These are phyloP conservation scores for Waitea zeae DNA, from an alignment of 1,284 basidiomycete genomes.

Conservation along the genomic window DNA sequence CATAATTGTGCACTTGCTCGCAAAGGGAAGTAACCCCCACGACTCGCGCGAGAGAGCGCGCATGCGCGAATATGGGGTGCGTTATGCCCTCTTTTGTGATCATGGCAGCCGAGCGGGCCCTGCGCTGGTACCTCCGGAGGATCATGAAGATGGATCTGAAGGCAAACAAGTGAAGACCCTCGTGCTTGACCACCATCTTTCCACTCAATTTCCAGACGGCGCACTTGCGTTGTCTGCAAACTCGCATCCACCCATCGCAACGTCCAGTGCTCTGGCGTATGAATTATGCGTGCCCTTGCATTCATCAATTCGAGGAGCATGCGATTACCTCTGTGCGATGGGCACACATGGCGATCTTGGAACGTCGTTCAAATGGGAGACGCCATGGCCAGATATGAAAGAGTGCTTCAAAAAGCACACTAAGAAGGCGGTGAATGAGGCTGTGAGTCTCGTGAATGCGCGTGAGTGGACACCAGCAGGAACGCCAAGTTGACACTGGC, in stretches of 20 bases:
- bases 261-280: constrained; percentile 14
- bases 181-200: constrained; percentile 16
- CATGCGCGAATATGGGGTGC: constrained; percentile 10
- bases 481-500: too few relatives aligned
- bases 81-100: constrained; percentile 12
- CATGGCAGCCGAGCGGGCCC: constrained; percentile 15
- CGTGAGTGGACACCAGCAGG: too few relatives aligned
- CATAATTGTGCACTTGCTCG: constrained; percentile 14
- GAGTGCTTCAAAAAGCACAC: constrained; percentile 12
- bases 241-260: constrained; percentile 12
- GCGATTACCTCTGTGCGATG: constrained; percentile 14
- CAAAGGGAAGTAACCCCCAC: constrained; percentile 14
- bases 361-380: constrained; percentile 12
- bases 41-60: constrained; percentile 9
- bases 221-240: constrained; percentile 13
- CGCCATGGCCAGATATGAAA: constrained; percentile 13
- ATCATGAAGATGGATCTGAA: constrained; percentile 3
- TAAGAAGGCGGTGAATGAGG: constrained; percentile 14
- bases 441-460: constrained; percentile 16
- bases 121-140: constrained; percentile 8
- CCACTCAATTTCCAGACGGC: constrained; percentile 12
- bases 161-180: constrained; percentile 9
- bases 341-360: constrained; percentile 17
- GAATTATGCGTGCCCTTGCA: constrained; percentile 11
- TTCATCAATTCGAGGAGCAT: constrained; percentile 3